Conservation (phyloP, 169 alveolate species). For the Babesia sp. region DNA sequence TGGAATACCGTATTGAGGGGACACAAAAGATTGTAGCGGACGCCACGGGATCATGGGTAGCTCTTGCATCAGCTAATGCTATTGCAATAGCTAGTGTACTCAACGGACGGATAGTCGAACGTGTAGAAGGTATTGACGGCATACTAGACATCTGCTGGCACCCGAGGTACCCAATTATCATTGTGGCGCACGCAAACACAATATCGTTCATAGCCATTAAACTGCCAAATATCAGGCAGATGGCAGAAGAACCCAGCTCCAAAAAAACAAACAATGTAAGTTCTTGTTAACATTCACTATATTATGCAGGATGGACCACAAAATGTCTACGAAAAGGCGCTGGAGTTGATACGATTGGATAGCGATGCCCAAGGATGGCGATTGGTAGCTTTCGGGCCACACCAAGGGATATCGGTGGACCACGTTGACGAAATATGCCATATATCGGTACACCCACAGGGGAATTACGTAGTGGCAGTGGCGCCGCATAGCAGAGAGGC, state of each 20-base stretch:
- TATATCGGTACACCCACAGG: slow-evolving; percentile 31
- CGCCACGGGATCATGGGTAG: slow-evolving; percentile 45
- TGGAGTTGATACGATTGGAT: slow-evolving; percentile 5
- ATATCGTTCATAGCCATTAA: slow-evolving; percentile 41
- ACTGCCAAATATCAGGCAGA: slow-evolving; percentile 36
- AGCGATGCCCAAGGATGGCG: slow-evolving; percentile 11
- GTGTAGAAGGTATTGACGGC: slow-evolving; percentile 20
- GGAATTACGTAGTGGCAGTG: slow-evolving; percentile 53
- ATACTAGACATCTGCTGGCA: slow-evolving; percentile 58
- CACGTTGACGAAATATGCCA: slow-evolving; percentile 36
- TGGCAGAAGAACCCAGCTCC: slow-evolving; percentile 4
- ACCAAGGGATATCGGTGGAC: slow-evolving; percentile 31
- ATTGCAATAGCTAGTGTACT: slow-evolving; percentile 23
- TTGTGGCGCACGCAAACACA: slow-evolving; percentile 38
- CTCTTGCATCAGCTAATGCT: slow-evolving; percentile 12
- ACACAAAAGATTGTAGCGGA: slow-evolving; percentile 20
- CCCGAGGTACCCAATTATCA: slow-evolving; percentile 43
- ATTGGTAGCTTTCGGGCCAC: neutral
- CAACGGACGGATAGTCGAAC: slow-evolving; percentile 42
- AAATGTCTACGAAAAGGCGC: slow-evolving; percentile 19
- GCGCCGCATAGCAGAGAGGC: slow-evolving; percentile 41
- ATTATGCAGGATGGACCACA: neutral
- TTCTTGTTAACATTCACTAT: neutral
- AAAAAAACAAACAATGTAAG: slow-evolving; percentile 4
- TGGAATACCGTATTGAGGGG: slow-evolving; percentile 42